These are phyloP conservation scores for Mixia osmundae DNA, from an alignment of 1,284 basidiomycete genomes.

Conservation along the genomic window DNA sequence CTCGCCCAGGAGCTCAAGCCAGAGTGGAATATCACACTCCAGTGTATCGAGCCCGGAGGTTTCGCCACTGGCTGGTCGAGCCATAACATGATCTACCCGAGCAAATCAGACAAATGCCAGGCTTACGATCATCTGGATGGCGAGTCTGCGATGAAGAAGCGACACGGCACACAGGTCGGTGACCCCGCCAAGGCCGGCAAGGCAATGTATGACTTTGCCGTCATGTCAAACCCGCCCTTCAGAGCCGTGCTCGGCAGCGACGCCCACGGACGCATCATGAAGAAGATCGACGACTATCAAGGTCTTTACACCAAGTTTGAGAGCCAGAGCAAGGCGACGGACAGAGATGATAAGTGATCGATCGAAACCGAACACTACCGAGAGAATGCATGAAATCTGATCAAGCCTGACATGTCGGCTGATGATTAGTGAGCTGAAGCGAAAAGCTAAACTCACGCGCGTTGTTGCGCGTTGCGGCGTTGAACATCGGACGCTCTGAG, in stretches of 20 bases:
- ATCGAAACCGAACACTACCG: too few relatives aligned
- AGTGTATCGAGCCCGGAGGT: constrained; percentile 12
- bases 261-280: constrained; percentile 7
- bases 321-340: too few relatives aligned
- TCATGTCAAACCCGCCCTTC: constrained; percentile 9
- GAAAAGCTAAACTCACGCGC: too few relatives aligned
- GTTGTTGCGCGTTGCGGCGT: too few relatives aligned
- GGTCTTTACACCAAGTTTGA: too few relatives aligned
- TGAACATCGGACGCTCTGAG: too few relatives aligned
- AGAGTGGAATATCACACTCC: constrained; percentile 12
- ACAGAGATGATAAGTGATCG: too few relatives aligned
- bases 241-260: constrained; percentile 9
- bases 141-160: constrained; percentile 2
- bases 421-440: too few relatives aligned
- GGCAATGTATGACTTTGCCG: constrained; percentile 10
- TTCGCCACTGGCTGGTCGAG: constrained; percentile 11
- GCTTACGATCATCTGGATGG: constrained; percentile 10
- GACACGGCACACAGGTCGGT: constrained; percentile 10
- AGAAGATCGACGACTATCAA: constrained; percentile 11
- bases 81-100: constrained; percentile 10
- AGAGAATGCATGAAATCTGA: too few relatives aligned
- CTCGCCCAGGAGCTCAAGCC: constrained; percentile 11
- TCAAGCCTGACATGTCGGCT: too few relatives aligned
- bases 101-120: constrained; percentile 5
- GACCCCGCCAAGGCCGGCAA: constrained; percentile 9